phyloP scores from a whole-genome alignment of 2,329 filamentous ascomycete genomes.

The Beauveria medogensis region DNA sequence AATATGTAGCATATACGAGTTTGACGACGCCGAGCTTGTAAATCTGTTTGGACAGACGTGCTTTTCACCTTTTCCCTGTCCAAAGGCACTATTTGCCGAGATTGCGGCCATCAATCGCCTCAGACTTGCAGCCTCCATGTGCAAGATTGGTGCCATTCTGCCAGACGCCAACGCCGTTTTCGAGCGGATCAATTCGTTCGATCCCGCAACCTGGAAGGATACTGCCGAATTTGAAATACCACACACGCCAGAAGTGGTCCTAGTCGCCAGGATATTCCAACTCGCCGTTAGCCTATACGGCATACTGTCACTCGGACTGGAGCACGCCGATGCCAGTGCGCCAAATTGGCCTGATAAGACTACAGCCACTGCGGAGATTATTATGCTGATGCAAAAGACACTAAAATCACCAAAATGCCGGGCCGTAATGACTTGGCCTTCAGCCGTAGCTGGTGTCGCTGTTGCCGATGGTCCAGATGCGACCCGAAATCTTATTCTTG shows the following conservation, averaged over 20 bases:
- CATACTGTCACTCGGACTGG: neutral
- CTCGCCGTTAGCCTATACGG: slow-evolving; percentile 6
- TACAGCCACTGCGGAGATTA: neutral
- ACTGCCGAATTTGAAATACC: neutral
- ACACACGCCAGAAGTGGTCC: neutral
- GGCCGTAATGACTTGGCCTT: slow-evolving; percentile 1
- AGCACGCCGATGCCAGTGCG: neutral
- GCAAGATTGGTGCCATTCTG: neutral
- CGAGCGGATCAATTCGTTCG: neutral
- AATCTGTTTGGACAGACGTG: neutral
- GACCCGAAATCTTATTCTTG: neutral
- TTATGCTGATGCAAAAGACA: neutral
- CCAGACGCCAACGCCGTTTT: neutral
- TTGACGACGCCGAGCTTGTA: neutral
- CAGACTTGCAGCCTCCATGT: neutral
- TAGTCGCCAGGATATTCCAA: slow-evolving; percentile 4
- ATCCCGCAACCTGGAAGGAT: neutral
- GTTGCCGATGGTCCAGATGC: slow-evolving; percentile 1
- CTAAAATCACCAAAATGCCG: neutral
- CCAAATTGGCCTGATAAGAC: neutral
- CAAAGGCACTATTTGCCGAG: neutral
- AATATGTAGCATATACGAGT: neutral
- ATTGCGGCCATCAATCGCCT: slow-evolving; percentile 7
- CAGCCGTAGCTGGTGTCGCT: neutral
- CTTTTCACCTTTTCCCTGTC: neutral